These are phyloP conservation scores for Leishmania braziliensis DNA, from an alignment of 208 protist species.

Conservation along the genomic window DNA sequence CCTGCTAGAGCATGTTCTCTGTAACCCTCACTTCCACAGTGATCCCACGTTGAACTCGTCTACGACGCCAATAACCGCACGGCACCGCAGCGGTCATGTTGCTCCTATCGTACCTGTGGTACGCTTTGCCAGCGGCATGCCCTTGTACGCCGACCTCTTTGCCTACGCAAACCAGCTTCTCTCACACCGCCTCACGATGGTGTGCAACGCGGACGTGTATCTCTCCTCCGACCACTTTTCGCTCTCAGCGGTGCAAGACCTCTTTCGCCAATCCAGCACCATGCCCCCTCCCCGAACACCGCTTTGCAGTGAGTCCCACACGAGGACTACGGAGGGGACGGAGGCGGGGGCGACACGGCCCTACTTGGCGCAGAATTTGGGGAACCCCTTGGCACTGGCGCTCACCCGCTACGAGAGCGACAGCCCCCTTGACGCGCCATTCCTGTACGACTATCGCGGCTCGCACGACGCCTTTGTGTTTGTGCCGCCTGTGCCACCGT, in stretches of 20 bases:
- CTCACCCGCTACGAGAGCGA: constrained; percentile 85
- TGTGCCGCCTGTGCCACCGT: constrained; percentile 44
- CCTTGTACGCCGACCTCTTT: constrained; percentile 82
- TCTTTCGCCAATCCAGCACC: constrained; percentile 33
- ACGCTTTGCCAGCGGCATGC: constrained; percentile 27
- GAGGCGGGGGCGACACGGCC: background rate
- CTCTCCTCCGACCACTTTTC: constrained; percentile 43
- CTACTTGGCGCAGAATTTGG: background rate
- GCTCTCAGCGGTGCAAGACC: constrained; percentile 27
- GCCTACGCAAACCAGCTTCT: constrained; percentile 66
- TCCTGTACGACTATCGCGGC: constrained; percentile 81
- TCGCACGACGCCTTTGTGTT: constrained; percentile 90
- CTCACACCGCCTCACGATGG: constrained; percentile 53
- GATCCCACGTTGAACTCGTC: background rate
- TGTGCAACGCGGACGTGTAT: constrained; percentile 89
- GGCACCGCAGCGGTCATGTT: background rate
- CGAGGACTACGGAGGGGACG: background rate
- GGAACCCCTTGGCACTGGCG: constrained; percentile 49
- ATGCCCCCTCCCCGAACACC: background rate
- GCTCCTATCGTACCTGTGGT: constrained; percentile 51
- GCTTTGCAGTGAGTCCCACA: background rate
- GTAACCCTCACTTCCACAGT: background rate
- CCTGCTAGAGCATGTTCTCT: constrained; percentile 44
- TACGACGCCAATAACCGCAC: background rate
- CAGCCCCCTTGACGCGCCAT: constrained; percentile 32